Evolutionary conservation across 176 grass and related monocot genomes (phyloP), one percentile per base, ranked within the genome.

Genomic region (Raddia guianensis): DNA sequence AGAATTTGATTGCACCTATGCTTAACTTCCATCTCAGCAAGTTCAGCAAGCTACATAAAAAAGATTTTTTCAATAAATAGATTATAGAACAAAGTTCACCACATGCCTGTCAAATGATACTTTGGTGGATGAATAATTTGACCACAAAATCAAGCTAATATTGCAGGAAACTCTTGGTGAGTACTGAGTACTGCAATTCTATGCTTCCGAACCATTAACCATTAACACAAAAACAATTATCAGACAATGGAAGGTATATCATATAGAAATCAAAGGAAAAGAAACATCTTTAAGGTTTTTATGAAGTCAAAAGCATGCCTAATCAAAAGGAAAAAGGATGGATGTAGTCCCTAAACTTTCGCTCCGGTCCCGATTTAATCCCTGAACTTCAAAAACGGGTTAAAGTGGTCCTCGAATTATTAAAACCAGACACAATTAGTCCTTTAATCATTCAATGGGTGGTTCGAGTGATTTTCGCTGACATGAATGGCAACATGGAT

Each of bases 21-120:
- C 73, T 97, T 97, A 80, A 97, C 89, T 80, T 97, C 94, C 94
- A 94, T 97, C 75, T 97, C 91, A 13, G 81, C 91, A 80, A 97
- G 80, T 80, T 89, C 83, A 79, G 92, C 92, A 62, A 94, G 85
- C 92, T 94, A 81, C 83, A 89, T 14, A 73, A 70, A 58, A 74
- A 27, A 45, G 12, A 48, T 58, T 74, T 52, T 40, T 40, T 40
- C 4, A 84, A 8, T 44, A 53, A 47, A 62, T 58, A 82, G 56
- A 52, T 49, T 11, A 60, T 49, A 65, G 6, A 64, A 54, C 14
- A 80, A 52, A 52, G 5, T 40, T 83, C 86, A 77, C 77, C 54
- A 16, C 68, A 73, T 58, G 51, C 15, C 4, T 64, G 13, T 55
- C 8, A 62, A 49, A 33, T 46, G 4, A 57, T 19, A 46, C 27